Evolutionary conservation across 2,329 filamentous ascomycete species (phyloP), one percentile per base, ranked within the genome.

Genomic region (Aspergillus ibericus): DNA sequence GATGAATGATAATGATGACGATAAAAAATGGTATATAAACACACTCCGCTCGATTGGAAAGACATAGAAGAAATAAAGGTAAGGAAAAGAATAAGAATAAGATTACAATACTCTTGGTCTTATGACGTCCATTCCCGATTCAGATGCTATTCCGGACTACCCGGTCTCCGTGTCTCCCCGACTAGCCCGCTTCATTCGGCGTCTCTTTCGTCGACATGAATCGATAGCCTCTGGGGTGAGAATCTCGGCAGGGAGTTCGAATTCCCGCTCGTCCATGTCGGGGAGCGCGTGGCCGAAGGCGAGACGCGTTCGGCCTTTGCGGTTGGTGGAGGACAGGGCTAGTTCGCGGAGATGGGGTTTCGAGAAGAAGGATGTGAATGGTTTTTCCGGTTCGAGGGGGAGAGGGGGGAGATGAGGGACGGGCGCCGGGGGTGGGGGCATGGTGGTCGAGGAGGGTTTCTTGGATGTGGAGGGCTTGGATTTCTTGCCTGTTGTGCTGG

Each of bases 251-350:
- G 93, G 91, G 53, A 96, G 78, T 58, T 85, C 81, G 71, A 97
- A 98, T 42, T 96, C 90, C 32, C 72, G 72, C 70, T 90, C 84
- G 5, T 79, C 72, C 58, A 89, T 79, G 13, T 96, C 91, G 0
- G 93, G 93, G 18, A 98, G 76, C 0, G 89, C 84, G 25, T 88
- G 85, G 0, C 93, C 93, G 83, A 95, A 98, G 3, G 93, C 93
- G 49, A 89, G 81, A 15, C 88, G 82, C 53, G 84, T 90, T 51
- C 91, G 83, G 44, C 86, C 85, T 53, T 90, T 86, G 34, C 92
- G 83, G 50, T 85, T 82, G 65, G 86, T 27, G 5, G 15, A 87
- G 61, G 86, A 88, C n/a, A 96, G 76, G 9, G 93, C 92, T 6
- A 87, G 85, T 20, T 92, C 90, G 25, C 93, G 88, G 60, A 93